Evolutionary conservation across 2,329 filamentous ascomycete genomes (phyloP).

Genomic region (Exophiala xenobiotica): DNA sequence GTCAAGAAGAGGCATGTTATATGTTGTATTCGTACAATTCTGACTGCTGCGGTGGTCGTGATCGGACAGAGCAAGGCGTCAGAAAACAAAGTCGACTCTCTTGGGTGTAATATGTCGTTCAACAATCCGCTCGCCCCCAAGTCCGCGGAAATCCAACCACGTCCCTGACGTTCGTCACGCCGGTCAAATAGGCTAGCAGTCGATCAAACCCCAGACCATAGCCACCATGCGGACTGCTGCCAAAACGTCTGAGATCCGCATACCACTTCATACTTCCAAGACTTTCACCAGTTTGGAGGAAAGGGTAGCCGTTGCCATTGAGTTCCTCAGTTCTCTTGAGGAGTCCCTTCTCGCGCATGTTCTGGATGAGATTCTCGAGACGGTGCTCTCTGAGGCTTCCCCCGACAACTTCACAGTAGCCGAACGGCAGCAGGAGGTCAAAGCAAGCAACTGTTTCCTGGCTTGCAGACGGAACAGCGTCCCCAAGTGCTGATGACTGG

Average conservation of each 20-base stretch:
- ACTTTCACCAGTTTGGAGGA: conserved; percentile 40
- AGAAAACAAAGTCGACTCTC: no score
- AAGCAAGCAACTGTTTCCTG: conserved; percentile 77
- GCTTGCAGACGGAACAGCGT: neutral
- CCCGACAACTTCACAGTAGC: conserved; percentile 81
- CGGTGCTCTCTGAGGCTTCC: conserved; percentile 88
- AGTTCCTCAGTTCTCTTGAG: conserved; percentile 35
- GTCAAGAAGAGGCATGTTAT: no score
- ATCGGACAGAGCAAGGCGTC: no score
- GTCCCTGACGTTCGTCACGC: conserved; percentile 79
- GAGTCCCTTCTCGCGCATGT: conserved; percentile 70
- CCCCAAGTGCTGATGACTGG: neutral
- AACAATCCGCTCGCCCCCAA: conserved; percentile 54
- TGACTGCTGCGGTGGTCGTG: no score
- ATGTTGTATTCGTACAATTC: no score
- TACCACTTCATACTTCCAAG: conserved; percentile 74
- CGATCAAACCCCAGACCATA: conserved; percentile 91
- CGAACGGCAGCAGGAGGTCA: conserved; percentile 75
- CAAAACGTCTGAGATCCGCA: conserved; percentile 81
- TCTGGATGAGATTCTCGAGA: conserved; percentile 62
- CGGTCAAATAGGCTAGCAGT: conserved; percentile 77
- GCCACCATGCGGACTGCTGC: conserved; percentile 86
- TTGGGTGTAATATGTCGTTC: conserved; percentile 18
- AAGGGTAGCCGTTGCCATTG: conserved; percentile 34
- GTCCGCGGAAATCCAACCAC: conserved; percentile 81